Evolutionary conservation across 73 alveolate species (phyloP).

Genomic region (Blepharisma japonicum): DNA sequence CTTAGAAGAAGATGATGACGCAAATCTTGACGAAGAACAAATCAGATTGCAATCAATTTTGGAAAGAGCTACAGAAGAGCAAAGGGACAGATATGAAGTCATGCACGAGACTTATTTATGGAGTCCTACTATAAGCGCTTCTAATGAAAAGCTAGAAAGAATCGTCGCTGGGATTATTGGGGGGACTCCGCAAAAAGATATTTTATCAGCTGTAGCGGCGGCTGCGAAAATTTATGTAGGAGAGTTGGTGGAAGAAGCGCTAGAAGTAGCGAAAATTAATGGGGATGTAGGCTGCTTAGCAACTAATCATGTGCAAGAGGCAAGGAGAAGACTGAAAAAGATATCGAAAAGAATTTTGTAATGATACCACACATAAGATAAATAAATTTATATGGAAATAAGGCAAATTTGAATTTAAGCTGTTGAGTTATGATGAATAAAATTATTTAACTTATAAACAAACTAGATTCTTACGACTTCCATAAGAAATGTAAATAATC

Average conservation of each 20-base stretch:
- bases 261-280: not conserved
- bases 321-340: conserved; percentile 22
- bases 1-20: conserved; percentile 12
- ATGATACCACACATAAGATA: not conserved
- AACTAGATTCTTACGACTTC: too few relatives aligned
- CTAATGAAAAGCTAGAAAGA: not conserved
- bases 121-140: not conserved
- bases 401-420: too few relatives aligned
- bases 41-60: not conserved
- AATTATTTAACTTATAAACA: too few relatives aligned
- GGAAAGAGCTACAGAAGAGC: conserved; percentile 4
- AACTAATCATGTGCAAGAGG: not conserved
- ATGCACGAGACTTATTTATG: conserved; percentile 4
- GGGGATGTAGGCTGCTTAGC: conserved; percentile 1
- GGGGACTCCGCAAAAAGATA: not conserved
- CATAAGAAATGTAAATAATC: too few relatives aligned
- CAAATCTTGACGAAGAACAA: conserved; percentile 10
- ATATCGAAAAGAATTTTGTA: conserved; percentile 13
- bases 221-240: conserved; percentile 29
- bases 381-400: too few relatives aligned
- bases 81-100: not conserved
- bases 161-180: not conserved
- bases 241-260: conserved; percentile 9
- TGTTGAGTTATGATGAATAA: too few relatives aligned
- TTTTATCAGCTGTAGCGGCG: not conserved